Conservation (phyloP, 169 alveolate genomes). For the Besnoitia besnoiti region DNA sequence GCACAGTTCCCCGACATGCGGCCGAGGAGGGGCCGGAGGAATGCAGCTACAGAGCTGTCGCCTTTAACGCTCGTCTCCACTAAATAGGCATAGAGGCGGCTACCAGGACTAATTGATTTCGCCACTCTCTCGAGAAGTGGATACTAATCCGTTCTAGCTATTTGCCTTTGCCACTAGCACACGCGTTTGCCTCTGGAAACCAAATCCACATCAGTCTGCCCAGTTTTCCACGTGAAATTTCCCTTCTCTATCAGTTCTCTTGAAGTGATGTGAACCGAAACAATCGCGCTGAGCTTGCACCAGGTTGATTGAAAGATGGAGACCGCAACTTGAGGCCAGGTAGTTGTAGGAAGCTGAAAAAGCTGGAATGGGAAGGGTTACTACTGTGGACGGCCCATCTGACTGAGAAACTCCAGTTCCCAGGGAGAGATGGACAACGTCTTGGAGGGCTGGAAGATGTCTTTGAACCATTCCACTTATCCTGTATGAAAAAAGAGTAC, state of each 20-base stretch:
- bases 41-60: too few relatives aligned
- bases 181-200: too few relatives aligned
- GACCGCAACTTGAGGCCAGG: not conserved
- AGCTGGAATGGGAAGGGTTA: constrained; percentile 26
- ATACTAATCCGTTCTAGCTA: too few relatives aligned
- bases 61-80: too few relatives aligned
- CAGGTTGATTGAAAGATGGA: constrained; percentile 75
- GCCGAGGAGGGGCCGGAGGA: too few relatives aligned
- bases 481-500: not conserved
- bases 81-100: too few relatives aligned
- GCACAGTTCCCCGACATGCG: too few relatives aligned
- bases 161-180: too few relatives aligned
- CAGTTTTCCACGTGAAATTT: constrained; percentile 34
- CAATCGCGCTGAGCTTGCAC: constrained; percentile 89
- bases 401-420: not conserved
- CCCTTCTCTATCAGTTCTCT: constrained; percentile 78
- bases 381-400: not conserved
- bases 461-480: not conserved
- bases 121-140: too few relatives aligned
- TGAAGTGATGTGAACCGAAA: constrained; percentile 85
- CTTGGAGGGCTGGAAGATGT: constrained; percentile 30
- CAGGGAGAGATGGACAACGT: not conserved
- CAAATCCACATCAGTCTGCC: not conserved
- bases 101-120: too few relatives aligned
- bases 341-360: constrained; percentile 44